Percentiles rank a stretch among this genome's conserved stretches.
These are phyloP conservation scores for Colletotrichum sp. DNA, from an alignment of 2,329 filamentous ascomycete species.

Conservation along the genomic window DNA sequence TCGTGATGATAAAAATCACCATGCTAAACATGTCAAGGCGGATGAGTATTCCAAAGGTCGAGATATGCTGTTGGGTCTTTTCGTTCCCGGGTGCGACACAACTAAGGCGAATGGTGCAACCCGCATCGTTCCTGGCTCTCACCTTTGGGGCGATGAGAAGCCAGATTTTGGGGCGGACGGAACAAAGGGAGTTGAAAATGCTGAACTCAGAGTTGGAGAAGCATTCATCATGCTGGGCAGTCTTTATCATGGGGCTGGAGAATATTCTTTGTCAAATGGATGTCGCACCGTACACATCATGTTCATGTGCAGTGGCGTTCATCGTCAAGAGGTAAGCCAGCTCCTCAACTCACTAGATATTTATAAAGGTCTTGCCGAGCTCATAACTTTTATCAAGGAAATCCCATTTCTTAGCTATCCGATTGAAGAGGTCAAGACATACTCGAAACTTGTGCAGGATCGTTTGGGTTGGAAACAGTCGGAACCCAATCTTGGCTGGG, in stretches of 20 bases:
- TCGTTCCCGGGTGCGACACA: constrained; percentile 40
- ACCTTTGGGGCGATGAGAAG: constrained; percentile 41
- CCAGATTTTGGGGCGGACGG: constrained; percentile 37
- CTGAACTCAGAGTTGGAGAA: constrained; percentile 37
- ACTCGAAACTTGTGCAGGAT: constrained; percentile 38
- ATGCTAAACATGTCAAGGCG: constrained; percentile 31
- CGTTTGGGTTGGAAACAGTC: constrained; percentile 43
- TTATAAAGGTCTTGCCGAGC: not conserved
- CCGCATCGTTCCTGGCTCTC: constrained; percentile 38
- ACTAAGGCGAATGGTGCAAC: constrained; percentile 39
- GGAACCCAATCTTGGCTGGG: constrained; percentile 44
- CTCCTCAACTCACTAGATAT: not conserved
- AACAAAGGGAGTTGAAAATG: constrained; percentile 26
- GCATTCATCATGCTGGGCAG: constrained; percentile 42
- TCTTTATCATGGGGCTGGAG: constrained; percentile 39
- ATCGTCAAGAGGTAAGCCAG: constrained; percentile 33
- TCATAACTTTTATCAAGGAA: not conserved
- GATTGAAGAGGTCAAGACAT: constrained; percentile 40
- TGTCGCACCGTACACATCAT: constrained; percentile 40
- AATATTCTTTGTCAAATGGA: constrained; percentile 30
- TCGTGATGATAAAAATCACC: constrained; percentile 43
- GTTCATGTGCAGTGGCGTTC: constrained; percentile 42
- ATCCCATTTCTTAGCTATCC: constrained; percentile 29
- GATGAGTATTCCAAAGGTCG: constrained; percentile 29
- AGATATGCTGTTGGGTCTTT: constrained; percentile 37